phyloP scores from a whole-genome alignment of 371 early-diverging fungal genomes.

The Haplosporangium sp. region DNA sequence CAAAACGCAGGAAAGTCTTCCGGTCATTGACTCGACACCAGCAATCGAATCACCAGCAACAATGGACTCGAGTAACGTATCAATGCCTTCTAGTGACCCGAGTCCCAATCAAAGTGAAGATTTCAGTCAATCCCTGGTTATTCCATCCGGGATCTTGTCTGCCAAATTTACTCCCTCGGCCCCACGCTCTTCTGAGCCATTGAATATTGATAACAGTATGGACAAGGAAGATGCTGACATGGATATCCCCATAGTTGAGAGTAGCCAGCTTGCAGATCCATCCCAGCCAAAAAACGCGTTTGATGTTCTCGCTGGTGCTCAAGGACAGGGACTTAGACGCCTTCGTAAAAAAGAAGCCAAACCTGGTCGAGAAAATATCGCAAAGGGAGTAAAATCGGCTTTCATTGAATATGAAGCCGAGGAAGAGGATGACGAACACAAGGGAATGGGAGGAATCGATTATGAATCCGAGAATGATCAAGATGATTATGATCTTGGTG shows the following conservation, averaged over 20 bases:
- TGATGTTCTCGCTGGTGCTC: conserved; percentile 28
- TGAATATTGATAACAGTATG: background rate
- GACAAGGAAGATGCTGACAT: background rate
- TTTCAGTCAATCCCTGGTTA: conserved; percentile 15
- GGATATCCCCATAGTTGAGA: background rate
- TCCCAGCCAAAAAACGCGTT: conserved; percentile 31
- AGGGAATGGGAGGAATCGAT: conserved; percentile 51
- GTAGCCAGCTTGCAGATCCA: background rate
- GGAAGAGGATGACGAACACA: conserved; percentile 54
- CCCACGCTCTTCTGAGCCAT: conserved; percentile 10
- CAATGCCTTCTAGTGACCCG: conserved; percentile 10
- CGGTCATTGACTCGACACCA: background rate
- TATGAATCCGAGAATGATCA: conserved; percentile 51
- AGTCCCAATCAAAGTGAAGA: conserved; percentile 4
- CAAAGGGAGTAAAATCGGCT: conserved; percentile 32
- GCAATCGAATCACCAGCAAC: background rate
- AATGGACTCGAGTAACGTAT: background rate
- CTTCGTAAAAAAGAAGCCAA: conserved; percentile 26
- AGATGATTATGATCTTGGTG: conserved; percentile 51
- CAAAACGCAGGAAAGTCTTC: background rate
- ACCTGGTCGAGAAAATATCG: conserved; percentile 7
- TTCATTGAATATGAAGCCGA: conserved; percentile 56
- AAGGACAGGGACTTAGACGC: conserved; percentile 14
- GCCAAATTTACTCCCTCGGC: conserved; percentile 24
- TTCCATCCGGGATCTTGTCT: conserved; percentile 27